These are phyloP conservation scores for Vitis hybrid DNA, from an alignment of 177 flowering plant genomes.

Conservation along the genomic window DNA sequence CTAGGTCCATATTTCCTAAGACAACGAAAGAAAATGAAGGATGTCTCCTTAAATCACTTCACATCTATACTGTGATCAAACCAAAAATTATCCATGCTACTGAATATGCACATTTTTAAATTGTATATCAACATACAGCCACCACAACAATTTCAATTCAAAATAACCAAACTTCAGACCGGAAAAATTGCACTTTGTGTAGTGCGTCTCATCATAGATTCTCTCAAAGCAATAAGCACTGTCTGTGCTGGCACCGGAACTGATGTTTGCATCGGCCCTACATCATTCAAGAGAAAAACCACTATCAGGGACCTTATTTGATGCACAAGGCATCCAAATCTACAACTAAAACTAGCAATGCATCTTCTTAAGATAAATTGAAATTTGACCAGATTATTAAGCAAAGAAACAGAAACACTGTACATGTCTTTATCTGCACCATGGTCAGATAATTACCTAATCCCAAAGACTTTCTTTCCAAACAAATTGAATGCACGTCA, in stretches of 20 bases:
- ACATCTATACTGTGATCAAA: not conserved
- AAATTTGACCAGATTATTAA: no score
- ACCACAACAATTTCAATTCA: conserved; percentile 2
- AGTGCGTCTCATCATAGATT: conserved; percentile 68
- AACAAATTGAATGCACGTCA: conserved; percentile 15
- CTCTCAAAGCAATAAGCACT: conserved; percentile 59
- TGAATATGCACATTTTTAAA: not conserved
- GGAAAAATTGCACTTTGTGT: conserved; percentile 41
- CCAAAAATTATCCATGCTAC: not conserved
- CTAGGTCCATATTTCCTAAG: not conserved
- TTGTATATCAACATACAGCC: not conserved
- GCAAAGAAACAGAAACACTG: not conserved
- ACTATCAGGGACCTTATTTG: not conserved
- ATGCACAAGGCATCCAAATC: no score
- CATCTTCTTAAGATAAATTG: no score
- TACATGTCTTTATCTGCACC: no score
- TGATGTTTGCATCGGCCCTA: conserved; percentile 29
- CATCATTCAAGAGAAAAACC: not conserved
- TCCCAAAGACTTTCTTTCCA: conserved; percentile 16
- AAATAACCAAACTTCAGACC: conserved; percentile 38
- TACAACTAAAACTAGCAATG: no score
- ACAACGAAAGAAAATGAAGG: not conserved
- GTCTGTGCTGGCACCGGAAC: conserved; percentile 38
- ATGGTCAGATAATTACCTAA: conserved; percentile 8
- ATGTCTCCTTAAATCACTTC: not conserved